phyloP scores from a whole-genome alignment of 441 rosid species.

The Omphalea diandra region DNA sequence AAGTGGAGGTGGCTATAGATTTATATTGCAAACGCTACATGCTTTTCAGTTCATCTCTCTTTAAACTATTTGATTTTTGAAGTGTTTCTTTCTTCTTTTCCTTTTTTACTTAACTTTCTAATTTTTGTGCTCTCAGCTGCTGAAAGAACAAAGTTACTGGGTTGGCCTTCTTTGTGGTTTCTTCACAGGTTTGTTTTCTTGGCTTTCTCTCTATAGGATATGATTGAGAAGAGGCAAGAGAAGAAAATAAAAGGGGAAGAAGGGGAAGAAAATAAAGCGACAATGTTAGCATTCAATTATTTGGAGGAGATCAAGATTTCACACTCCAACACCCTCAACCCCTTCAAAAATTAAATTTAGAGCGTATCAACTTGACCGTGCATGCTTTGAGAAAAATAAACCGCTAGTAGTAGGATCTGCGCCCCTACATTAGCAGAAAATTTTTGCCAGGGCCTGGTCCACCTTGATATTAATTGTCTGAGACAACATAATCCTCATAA shows the following conservation, averaged over 20 bases:
- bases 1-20: slow-evolving; percentile 18
- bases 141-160: background rate
- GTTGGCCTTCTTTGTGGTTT: background rate
- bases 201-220: no score
- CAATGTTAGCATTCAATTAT: background rate
- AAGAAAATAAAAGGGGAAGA: no score
- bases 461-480: background rate
- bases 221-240: background rate
- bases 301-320: no score
- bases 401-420: no score
- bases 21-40: background rate
- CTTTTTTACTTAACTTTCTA: background rate
- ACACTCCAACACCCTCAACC: no score
- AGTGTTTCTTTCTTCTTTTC: background rate
- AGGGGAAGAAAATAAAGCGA: background rate
- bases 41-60: slow-evolving; percentile 6
- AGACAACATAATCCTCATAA: background rate
- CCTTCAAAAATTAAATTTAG: no score
- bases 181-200: background rate
- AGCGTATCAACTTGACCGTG: no score
- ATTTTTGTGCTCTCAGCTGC: slow-evolving; percentile 3
- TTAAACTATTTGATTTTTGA: background rate
- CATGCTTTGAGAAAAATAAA: no score
- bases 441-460: no score
- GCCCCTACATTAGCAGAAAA: no score